Evolutionary conservation across 805 yeast species (phyloP).

Genomic region (Limtongozyma cylindracea): DNA sequence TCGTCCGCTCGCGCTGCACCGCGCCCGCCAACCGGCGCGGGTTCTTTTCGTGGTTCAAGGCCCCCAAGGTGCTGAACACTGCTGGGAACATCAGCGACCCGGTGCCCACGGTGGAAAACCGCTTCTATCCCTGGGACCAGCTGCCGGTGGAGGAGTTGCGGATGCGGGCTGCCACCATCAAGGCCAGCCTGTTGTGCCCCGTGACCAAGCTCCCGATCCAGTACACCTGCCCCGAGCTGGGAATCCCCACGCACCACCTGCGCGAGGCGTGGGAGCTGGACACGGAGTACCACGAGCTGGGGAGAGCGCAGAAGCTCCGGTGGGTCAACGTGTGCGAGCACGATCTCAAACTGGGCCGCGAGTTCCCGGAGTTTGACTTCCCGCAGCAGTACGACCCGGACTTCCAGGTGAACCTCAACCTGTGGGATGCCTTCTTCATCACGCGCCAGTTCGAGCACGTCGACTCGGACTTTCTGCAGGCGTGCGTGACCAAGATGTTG

Average conservation of each 20-base stretch:
- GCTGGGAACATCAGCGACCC: too few relatives aligned
- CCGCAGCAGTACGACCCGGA: slow-evolving; percentile 63
- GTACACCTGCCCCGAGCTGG: slow-evolving; percentile 79
- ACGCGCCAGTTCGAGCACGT: slow-evolving; percentile 83
- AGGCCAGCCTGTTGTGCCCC: slow-evolving; percentile 76
- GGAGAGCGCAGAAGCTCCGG: slow-evolving; percentile 48
- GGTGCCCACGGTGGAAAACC: slow-evolving; percentile 7
- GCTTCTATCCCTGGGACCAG: slow-evolving; percentile 58
- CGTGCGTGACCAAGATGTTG: slow-evolving; percentile 84
- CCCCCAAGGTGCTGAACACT: too few relatives aligned
- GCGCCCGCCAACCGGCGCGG: too few relatives aligned
- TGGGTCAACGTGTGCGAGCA: slow-evolving; percentile 87
- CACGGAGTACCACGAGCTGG: slow-evolving; percentile 36
- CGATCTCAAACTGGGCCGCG: slow-evolving; percentile 81
- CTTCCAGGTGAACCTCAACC: slow-evolving; percentile 45
- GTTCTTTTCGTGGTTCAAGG: too few relatives aligned
- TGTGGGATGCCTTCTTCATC: slow-evolving; percentile 86
- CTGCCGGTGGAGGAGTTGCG: slow-evolving; percentile 77
- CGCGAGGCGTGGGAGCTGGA: slow-evolving; percentile 78
- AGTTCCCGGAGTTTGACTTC: slow-evolving; percentile 87
- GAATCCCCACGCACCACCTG: slow-evolving; percentile 90
- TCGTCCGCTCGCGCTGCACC: too few relatives aligned
- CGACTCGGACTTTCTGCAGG: slow-evolving; percentile 92
- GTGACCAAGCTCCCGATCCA: slow-evolving; percentile 61
- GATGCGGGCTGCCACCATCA: slow-evolving; percentile 74